A percentile compares a stretch with the other conserved stretches of the same genome.
These are phyloP conservation scores for Triticum monococcum DNA, from an alignment of 176 grass and related monocot genomes.

Conservation along the genomic window DNA sequence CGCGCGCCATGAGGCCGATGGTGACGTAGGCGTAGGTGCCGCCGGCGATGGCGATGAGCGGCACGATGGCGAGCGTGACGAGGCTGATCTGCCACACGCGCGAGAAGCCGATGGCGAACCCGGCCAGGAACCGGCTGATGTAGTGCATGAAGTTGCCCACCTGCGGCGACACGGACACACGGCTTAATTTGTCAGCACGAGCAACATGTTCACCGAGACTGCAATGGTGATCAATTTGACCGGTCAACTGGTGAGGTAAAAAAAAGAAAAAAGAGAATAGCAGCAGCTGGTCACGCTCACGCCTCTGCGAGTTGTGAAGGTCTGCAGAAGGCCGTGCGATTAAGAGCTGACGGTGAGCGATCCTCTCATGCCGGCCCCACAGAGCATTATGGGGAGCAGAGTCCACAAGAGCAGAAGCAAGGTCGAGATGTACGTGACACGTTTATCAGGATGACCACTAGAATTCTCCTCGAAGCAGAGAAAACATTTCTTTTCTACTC, in stretches of 20 bases:
- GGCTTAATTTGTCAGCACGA: background rate
- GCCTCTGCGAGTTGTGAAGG: background rate
- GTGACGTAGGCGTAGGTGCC: constrained; percentile 84
- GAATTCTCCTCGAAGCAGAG: background rate
- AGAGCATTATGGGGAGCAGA: background rate
- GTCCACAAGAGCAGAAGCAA: background rate
- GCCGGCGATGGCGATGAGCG: constrained; percentile 85
- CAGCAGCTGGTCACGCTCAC: background rate
- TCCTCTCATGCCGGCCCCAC: background rate
- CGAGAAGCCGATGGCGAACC: constrained; percentile 89
- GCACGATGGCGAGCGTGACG: constrained; percentile 91
- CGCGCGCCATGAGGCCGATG: constrained; percentile 86
- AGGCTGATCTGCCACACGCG: constrained; percentile 96
- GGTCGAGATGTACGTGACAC: background rate
- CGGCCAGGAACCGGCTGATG: constrained; percentile 89
- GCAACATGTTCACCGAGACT: background rate
- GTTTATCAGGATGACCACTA: background rate
- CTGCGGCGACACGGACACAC: constrained; percentile 28
- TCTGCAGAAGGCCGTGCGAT: background rate
- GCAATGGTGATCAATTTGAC: background rate
- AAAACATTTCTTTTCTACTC: no score
- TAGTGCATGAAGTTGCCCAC: constrained; percentile 99
- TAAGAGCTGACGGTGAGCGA: constrained; percentile 6
- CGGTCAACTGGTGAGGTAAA: background rate
- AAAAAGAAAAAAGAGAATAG: no score